Percentiles rank a stretch among this genome's conserved stretches.
Evolutionary conservation across 805 yeast species (phyloP).

Genomic region (Barnettozyma sp.): DNA sequence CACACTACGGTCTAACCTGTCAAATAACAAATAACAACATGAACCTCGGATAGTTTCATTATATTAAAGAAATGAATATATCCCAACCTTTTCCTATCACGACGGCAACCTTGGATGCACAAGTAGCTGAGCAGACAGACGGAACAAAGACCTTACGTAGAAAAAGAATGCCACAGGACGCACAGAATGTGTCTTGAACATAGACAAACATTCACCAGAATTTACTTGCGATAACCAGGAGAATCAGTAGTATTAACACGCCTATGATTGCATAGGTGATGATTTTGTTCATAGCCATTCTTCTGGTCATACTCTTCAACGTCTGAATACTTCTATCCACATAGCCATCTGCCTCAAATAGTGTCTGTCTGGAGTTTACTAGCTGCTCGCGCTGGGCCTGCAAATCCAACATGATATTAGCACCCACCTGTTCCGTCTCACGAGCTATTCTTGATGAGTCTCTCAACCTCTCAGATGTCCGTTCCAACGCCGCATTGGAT

Average conservation of each 20-base stretch:
- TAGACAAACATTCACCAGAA: conserved; percentile 23
- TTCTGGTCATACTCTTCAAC: conserved; percentile 82
- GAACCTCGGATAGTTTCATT: too few relatives aligned
- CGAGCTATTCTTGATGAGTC: conserved; percentile 87
- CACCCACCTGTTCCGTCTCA: conserved; percentile 89
- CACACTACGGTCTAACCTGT: too few relatives aligned
- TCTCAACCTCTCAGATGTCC: conserved; percentile 73
- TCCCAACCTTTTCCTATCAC: too few relatives aligned
- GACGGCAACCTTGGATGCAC: too few relatives aligned
- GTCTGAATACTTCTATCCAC: conserved; percentile 88
- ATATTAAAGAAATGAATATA: too few relatives aligned
- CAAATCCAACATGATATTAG: conserved; percentile 80
- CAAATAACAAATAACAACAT: too few relatives aligned
- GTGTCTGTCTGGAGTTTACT: conserved; percentile 74
- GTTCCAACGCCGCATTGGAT: conserved; percentile 73
- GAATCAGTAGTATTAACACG: conserved; percentile 71
- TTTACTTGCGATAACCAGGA: conserved; percentile 79
- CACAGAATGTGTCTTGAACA: too few relatives aligned
- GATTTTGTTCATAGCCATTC: conserved; percentile 85
- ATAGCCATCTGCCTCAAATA: conserved; percentile 85
- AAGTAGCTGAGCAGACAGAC: too few relatives aligned
- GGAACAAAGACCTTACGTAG: too few relatives aligned
- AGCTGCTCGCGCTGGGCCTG: conserved; percentile 93
- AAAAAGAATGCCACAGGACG: too few relatives aligned
- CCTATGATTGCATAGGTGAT: conserved; percentile 90